Conservation (phyloP, 1,284 basidiomycete species). For the Athelia sp. region DNA sequence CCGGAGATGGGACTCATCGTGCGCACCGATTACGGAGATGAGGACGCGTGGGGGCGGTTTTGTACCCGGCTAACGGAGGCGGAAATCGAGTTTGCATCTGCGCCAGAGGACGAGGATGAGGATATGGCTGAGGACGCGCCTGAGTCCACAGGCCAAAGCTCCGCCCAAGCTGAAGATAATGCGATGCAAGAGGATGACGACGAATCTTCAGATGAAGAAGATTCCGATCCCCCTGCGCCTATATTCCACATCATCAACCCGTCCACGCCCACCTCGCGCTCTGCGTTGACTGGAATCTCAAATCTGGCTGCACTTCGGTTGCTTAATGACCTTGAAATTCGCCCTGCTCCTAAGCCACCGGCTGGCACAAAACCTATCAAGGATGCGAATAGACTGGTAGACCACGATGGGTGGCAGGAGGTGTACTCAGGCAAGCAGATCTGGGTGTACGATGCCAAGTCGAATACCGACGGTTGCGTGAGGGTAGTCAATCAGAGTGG, state of each 20-base stretch:
- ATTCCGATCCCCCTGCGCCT: slow-evolving; percentile 25
- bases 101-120: slow-evolving; percentile 10
- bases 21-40: slow-evolving; percentile 64
- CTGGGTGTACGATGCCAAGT: slow-evolving; percentile 70
- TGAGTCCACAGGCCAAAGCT: slow-evolving; percentile 10
- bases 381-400: slow-evolving; percentile 54
- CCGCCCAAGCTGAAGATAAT: slow-evolving; percentile 9
- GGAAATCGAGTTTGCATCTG: slow-evolving; percentile 41
- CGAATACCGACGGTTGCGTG: slow-evolving; percentile 60
- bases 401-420: slow-evolving; percentile 63
- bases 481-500: slow-evolving; percentile 54
- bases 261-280: slow-evolving; percentile 31
- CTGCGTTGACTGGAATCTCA: slow-evolving; percentile 44
- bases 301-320: slow-evolving; percentile 65
- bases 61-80: slow-evolving; percentile 40
- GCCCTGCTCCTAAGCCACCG: slow-evolving; percentile 42
- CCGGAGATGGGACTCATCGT: slow-evolving; percentile 50
- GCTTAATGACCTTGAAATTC: slow-evolving; percentile 63
- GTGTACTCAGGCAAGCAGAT: slow-evolving; percentile 62
- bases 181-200: slow-evolving; percentile 12
- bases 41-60: slow-evolving; percentile 59
- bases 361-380: slow-evolving; percentile 37
- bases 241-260: slow-evolving; percentile 54
- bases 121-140: slow-evolving; percentile 11
- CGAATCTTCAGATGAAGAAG: slow-evolving; percentile 31